Percentiles rank a stretch among this genome's conserved stretches.
Evolutionary conservation across 192 early-diverging fungal species (phyloP).

Genomic region (Cetraspora pellucida): DNA sequence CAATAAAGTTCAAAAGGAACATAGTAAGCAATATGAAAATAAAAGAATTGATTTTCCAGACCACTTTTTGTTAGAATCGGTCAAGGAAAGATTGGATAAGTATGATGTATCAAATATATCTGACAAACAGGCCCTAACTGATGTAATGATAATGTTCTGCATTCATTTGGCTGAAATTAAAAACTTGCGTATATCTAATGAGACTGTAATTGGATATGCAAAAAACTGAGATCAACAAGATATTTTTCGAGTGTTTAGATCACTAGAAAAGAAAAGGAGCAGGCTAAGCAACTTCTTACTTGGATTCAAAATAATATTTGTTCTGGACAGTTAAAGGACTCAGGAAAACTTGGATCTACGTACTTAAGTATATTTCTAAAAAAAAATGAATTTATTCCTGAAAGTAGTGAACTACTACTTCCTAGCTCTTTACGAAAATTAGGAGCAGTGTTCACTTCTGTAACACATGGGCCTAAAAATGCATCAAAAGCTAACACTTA

Average conservation of each 20-base stretch:
- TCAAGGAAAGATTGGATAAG: neutral
- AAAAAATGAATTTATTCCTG: neutral
- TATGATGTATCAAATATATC: conserved; percentile 3
- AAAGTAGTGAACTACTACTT: neutral
- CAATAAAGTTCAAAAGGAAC: neutral
- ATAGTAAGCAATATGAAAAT: neutral
- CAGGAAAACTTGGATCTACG: conserved; percentile 1
- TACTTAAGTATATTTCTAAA: conserved; percentile 2
- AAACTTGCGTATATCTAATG: neutral
- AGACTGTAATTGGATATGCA: neutral
- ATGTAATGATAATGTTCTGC: conserved; percentile 23
- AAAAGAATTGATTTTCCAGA: neutral
- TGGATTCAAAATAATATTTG: conserved; percentile 7
- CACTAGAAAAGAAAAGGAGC: conserved; percentile 1
- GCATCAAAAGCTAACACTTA: neutral
- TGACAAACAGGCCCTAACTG: neutral
- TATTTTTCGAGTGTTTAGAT: conserved; percentile 2
- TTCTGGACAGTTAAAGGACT: neutral
- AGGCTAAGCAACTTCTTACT: conserved; percentile 8
- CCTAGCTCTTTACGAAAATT: conserved; percentile 2
- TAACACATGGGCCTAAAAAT: neutral
- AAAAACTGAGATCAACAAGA: neutral
- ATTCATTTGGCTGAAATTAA: conserved; percentile 14
- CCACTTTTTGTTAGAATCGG: conserved; percentile 20
- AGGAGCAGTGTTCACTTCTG: neutral